Conservation (phyloP, 257 asterid species). For the Solanum chmielewskii region DNA sequence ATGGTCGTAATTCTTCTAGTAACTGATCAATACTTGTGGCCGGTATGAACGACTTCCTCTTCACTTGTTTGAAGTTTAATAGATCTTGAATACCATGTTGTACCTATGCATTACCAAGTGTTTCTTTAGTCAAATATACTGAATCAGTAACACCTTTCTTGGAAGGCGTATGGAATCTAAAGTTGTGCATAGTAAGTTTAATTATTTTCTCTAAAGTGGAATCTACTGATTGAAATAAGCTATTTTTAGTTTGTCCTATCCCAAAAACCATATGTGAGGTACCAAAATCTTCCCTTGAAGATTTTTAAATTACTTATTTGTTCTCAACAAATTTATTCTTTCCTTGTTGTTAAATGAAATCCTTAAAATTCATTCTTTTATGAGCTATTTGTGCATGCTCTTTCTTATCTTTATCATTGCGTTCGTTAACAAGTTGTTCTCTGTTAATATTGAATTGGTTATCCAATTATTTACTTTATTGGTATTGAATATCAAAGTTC, state of each 20-base stretch:
- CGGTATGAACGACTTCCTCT: neutral
- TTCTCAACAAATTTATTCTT: neutral
- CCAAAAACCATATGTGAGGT: neutral
- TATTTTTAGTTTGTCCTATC: neutral
- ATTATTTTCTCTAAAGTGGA: neutral
- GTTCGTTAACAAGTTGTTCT: neutral
- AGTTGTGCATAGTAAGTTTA: neutral
- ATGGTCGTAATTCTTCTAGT: too few relatives aligned
- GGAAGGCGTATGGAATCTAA: too few relatives aligned
- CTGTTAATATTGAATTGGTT: too few relatives aligned
- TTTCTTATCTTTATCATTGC: neutral
- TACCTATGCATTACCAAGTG: neutral
- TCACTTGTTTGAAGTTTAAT: neutral
- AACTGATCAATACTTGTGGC: neutral
- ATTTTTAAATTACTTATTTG: too few relatives aligned
- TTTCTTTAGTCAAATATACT: too few relatives aligned
- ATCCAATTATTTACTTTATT: neutral
- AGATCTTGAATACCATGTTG: neutral
- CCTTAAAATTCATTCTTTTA: neutral
- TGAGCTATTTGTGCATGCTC: neutral
- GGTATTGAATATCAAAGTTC: too few relatives aligned
- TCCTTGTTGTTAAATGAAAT: neutral
- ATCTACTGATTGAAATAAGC: neutral
- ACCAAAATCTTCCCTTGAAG: too few relatives aligned
- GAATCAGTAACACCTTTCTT: neutral